Percentiles rank a stretch among this genome's conserved stretches.
These are phyloP conservation scores for Ceratobasidium sp. DNA, from an alignment of 1,284 basidiomycete genomes.

Conservation along the genomic window DNA sequence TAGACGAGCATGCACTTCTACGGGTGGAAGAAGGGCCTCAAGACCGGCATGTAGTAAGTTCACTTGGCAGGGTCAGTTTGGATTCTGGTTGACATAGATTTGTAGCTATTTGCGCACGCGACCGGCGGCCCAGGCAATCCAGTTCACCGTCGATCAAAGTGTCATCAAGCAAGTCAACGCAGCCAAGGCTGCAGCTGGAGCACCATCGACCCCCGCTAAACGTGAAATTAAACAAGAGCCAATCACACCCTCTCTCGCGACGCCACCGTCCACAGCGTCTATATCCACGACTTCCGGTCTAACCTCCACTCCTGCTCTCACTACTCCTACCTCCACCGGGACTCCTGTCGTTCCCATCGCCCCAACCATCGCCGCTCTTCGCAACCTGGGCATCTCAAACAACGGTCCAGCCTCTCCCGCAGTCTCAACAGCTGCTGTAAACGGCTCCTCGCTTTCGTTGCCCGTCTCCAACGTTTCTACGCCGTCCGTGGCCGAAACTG, in stretches of 20 bases:
- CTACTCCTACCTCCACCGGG: slow-evolving; percentile 30
- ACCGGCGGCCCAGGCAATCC: slow-evolving; percentile 94
- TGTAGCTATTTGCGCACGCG: slow-evolving; percentile 87
- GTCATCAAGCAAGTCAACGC: slow-evolving; percentile 79
- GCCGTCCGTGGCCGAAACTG: slow-evolving; percentile 43
- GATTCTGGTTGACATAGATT: neutral
- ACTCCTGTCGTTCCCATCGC: slow-evolving; percentile 7
- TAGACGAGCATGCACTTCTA: slow-evolving; percentile 98
- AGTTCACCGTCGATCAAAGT: slow-evolving; percentile 95
- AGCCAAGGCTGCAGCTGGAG: slow-evolving; percentile 47
- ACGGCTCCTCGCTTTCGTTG: slow-evolving; percentile 39
- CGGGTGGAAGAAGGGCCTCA: slow-evolving; percentile 99
- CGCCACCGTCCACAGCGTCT: slow-evolving; percentile 34
- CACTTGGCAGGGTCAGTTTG: neutral
- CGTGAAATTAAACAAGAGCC: slow-evolving; percentile 34
- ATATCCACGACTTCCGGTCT: slow-evolving; percentile 11
- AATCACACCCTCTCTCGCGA: slow-evolving; percentile 30
- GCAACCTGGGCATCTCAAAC: slow-evolving; percentile 18
- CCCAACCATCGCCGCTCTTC: slow-evolving; percentile 41
- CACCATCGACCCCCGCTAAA: slow-evolving; percentile 44
- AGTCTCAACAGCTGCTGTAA: slow-evolving; percentile 41
- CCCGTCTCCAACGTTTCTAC: slow-evolving; percentile 15
- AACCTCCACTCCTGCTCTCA: slow-evolving; percentile 29
- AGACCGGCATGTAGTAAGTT: slow-evolving; percentile 89
- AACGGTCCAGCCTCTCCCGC: slow-evolving; percentile 33